Evolutionary conservation across 305 asterid genomes (phyloP).

Genomic region (Rubia balearica): DNA sequence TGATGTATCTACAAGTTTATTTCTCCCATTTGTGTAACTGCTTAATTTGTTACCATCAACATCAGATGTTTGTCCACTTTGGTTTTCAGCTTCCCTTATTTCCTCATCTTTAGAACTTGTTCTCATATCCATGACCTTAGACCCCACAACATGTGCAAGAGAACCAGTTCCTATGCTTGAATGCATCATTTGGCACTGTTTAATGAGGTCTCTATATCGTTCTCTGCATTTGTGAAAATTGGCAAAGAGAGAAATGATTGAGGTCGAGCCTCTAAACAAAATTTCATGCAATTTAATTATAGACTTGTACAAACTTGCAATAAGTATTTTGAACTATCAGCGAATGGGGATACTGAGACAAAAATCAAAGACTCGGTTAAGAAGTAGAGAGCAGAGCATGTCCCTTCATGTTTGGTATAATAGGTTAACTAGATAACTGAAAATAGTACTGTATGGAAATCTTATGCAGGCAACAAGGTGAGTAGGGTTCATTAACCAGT

Average conservation of each 20-base stretch:
- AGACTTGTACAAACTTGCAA: neutral
- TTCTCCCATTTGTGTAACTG: conserved; percentile 30
- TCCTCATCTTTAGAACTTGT: conserved; percentile 71
- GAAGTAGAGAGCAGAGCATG: neutral
- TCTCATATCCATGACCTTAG: conserved; percentile 97
- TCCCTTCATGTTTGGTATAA: neutral
- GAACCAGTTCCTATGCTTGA: conserved; percentile 97
- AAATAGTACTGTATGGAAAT: neutral
- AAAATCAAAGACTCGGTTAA: neutral
- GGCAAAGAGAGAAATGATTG: neutral
- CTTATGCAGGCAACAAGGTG: neutral
- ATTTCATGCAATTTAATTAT: neutral
- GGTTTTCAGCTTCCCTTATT: conserved; percentile 43
- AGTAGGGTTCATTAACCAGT: neutral
- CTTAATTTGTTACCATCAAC: conserved; percentile 33
- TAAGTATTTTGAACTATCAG: neutral
- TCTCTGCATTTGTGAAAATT: conserved; percentile 56
- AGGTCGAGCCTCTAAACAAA: neutral
- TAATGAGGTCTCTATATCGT: conserved; percentile 70
- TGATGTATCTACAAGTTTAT: conserved; percentile 43
- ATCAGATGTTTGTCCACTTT: conserved; percentile 38
- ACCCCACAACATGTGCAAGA: conserved; percentile 87
- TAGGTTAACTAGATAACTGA: neutral
- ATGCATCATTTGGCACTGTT: conserved; percentile 90
- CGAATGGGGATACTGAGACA: neutral